Evolutionary conservation across 2,329 filamentous ascomycete species (phyloP), one percentile per base, ranked within the genome.

Genomic region (Endocalyx cinctus): DNA sequence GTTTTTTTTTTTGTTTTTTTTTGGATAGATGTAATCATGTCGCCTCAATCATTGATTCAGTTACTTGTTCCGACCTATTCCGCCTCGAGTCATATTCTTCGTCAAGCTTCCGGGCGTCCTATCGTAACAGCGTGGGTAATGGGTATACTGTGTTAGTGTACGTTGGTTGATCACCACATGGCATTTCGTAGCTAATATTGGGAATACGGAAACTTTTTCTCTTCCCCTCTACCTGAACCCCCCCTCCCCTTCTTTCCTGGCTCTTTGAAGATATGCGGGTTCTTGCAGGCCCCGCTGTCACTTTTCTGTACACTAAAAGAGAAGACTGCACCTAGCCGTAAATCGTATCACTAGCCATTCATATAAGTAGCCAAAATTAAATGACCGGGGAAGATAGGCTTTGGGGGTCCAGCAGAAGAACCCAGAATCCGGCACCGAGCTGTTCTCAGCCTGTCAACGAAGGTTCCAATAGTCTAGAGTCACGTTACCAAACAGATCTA

Each of bases 321-420:
- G 30, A 33, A 42, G 26, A 20, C 45, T 55, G 51, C 46, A 49
- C 35, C 30, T 37, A 51, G 33, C 50, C 51, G 39, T 34, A 36
- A 8, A 38, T 35, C 34, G 43, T 46, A 37, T 42, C 37, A 50
- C 47, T 37, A 32, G 29, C 40, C 43, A 39, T 37, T 46, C 20
- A 41, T 34, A 38, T 30, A 35, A 50, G 47, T 47, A 42, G 46
- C 40, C 45, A 37, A 43, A 39, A 31, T 41, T 38, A 40, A 37
- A 38, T 36, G 34, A 35, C 38, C 22, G 39, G 38, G 41, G 38
- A 38, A 38, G 31, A 39, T 39, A 43, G 33, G 41, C 39, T 39
- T 39, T 40, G 37, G 40, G 45, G 41, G 47, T 34, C 37, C 32
- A n/a, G n/a, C n/a, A n/a, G n/a, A n/a, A n/a, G n/a, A n/a, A n/a